phyloP scores from a whole-genome alignment of 2,329 filamentous ascomycete species.

The Monilinia polystroma region DNA sequence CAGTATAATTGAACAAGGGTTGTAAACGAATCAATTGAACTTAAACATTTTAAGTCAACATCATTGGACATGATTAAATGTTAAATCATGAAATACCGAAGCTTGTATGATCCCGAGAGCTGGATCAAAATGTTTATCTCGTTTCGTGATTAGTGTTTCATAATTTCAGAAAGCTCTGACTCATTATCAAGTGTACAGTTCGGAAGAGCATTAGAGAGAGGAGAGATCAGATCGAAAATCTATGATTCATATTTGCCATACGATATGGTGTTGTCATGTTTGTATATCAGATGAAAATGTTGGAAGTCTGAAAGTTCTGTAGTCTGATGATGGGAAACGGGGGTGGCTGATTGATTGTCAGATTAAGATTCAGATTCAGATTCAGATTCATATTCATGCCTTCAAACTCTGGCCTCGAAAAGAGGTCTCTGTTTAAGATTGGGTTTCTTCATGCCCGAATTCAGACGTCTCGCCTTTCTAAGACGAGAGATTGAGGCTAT shows the following conservation, averaged over 20 bases:
- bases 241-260: not conserved
- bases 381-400: not conserved
- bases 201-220: not conserved
- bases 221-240: not conserved
- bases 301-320: not conserved
- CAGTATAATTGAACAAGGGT: slow-evolving; percentile 23
- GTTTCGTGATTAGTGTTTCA: slow-evolving; percentile 33
- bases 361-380: not conserved
- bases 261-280: slow-evolving; percentile 2
- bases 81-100: not conserved
- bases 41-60: not conserved
- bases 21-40: slow-evolving; percentile 13
- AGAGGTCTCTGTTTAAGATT: slow-evolving; percentile 11
- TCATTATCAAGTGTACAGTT: slow-evolving; percentile 32
- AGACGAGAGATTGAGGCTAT: not conserved
- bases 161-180: slow-evolving; percentile 37
- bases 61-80: slow-evolving; percentile 8
- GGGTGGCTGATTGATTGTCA: not conserved
- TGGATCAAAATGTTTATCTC: slow-evolving; percentile 29
- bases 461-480: slow-evolving; percentile 5
- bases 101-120: slow-evolving; percentile 25
- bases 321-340: not conserved
- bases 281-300: slow-evolving; percentile 2
- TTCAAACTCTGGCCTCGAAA: slow-evolving; percentile 10
- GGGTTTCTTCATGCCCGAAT: slow-evolving; percentile 8